These are phyloP conservation scores for Boletales sp. DNA, from an alignment of 768 basidiomycete genomes.

Conservation along the genomic window DNA sequence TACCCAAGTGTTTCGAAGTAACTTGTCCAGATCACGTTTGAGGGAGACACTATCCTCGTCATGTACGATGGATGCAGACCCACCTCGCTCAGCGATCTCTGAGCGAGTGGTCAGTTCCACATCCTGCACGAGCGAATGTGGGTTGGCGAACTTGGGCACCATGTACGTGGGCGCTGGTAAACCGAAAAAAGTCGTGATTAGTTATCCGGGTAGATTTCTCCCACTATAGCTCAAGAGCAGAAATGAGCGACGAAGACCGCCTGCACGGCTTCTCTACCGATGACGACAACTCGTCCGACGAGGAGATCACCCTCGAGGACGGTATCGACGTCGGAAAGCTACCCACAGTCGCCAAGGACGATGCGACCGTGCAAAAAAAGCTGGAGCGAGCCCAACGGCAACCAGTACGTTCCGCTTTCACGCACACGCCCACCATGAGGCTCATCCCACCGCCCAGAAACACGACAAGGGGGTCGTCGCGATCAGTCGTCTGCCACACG, in stretches of 20 bases:
- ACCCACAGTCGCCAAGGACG: constrained; percentile 87
- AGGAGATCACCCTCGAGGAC: constrained; percentile 57
- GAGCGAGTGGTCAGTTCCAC: constrained; percentile 36
- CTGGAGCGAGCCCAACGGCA: constrained; percentile 59
- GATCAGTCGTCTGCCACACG: constrained; percentile 90
- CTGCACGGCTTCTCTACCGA: constrained; percentile 77
- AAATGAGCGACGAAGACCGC: constrained; percentile 40
- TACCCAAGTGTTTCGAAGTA: constrained; percentile 23
- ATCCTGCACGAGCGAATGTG: constrained; percentile 37
- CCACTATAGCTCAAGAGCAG: neutral
- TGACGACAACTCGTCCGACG: constrained; percentile 74
- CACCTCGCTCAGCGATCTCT: constrained; percentile 20
- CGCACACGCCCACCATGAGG: neutral
- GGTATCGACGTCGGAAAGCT: constrained; percentile 69
- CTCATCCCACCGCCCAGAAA: constrained; percentile 31
- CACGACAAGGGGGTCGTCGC: constrained; percentile 81
- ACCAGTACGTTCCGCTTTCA: constrained; percentile 46
- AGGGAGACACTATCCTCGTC: constrained; percentile 11
- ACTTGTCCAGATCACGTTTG: constrained; percentile 18
- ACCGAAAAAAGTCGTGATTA: constrained; percentile 15
- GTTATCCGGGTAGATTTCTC: constrained; percentile 3
- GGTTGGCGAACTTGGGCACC: constrained; percentile 44
- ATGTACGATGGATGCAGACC: neutral
- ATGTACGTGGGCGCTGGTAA: constrained; percentile 6
- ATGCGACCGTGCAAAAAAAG: constrained; percentile 67